Base-by-base conservation (phyloP, 495 filamentous ascomycete species). In the Aspergillus diversus region DNA sequence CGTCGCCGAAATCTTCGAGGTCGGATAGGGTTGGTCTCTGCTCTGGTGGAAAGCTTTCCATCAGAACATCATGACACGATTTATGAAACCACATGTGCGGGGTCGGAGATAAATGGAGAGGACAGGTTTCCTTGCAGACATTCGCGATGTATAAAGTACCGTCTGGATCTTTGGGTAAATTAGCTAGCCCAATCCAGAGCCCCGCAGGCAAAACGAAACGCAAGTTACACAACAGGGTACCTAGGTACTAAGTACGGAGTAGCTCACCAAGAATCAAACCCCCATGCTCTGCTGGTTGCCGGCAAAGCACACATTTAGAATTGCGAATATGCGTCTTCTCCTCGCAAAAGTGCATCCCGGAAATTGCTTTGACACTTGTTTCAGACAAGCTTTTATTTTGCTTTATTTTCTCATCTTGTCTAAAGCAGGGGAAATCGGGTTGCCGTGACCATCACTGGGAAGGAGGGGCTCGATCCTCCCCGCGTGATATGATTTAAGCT, bases 11-110 rank as follows among this genome's bases (percentile, higher is more conserved):
- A 17, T 50, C 47, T 31, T 50, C 47, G n/a, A 50, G 27, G 9
- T 50, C 47, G 11, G 7, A n/a, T 4, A 50, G 47, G 11, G 15
- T 50, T 6, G 47, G 47, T 27, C 47, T 17, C 11, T 17, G 47
- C 9, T 50, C 47, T 4, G 27, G 27, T 31, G 47, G 47, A 50
- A 21, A 50, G 27, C 47, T 50, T 17, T 50, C 47, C 47, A 50
- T 50, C 47, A 50, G 16, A 50, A 50, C 0, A 31, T 50, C 47
- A 5, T 50, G 27, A 21, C 47, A 50, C 11, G 47, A 50, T 17
- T 31, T 16, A 31, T 50, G 47, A 50, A 50, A 50, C 47, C 47
- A 50, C 47, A 50, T 50, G 16, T 50, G 47, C 21, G 47, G 47
- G 4, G 47, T 16, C 27, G 47, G 47, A n/a, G 27, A 9, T 11